Evolutionary conservation across 1,139 yeast species (phyloP), one percentile per base, ranked within the genome.

Genomic region (Nakaseomyces nivariensis): DNA sequence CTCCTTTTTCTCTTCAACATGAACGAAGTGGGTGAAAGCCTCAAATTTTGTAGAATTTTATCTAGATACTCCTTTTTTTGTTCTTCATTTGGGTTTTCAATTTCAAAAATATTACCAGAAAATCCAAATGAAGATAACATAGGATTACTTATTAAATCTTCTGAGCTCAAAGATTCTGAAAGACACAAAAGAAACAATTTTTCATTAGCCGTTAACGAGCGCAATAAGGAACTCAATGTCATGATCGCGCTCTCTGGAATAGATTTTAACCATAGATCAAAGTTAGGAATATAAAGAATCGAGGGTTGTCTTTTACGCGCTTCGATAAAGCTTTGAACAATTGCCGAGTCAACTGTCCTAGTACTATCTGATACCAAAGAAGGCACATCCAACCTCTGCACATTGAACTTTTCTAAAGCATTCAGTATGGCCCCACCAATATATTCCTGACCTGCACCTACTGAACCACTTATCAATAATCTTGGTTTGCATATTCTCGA

Each of bases 261-360:
- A 1, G 87, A 81, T 37, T 72, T 73, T 51, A 75, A 72, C 92
- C 96, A 89, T 4, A 81, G 76, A 55, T 89, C 92, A 50, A 89
- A 71, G 61, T 85, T 85, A 1, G 98, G 97, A 50, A 92, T 79
- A 62, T 79, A 85, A 3, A 94, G 70, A 9, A 94, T 83, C 11
- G 96, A 79, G 0, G 98, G 98, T 52, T 85, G 87, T 57, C 90
- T 95, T 61, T 96, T 78, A 58, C 87, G 78, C 3, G 95, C 95
- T 67, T 92, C 99, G 32, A 85, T 75, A 62, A 94, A 83, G 26
- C 87, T 76, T 62, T 89, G 96, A 29, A 92, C 86, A 40, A 90
- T 76, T 0, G 86, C 77, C 63, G 89, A 86, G 61, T 92, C 98
- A 1, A 95, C 82, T 0, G 95, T 81, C 54, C 89, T 72, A 0